Evolutionary conservation across 805 yeast species (phyloP).

Genomic region (Starmerella davenportii): DNA sequence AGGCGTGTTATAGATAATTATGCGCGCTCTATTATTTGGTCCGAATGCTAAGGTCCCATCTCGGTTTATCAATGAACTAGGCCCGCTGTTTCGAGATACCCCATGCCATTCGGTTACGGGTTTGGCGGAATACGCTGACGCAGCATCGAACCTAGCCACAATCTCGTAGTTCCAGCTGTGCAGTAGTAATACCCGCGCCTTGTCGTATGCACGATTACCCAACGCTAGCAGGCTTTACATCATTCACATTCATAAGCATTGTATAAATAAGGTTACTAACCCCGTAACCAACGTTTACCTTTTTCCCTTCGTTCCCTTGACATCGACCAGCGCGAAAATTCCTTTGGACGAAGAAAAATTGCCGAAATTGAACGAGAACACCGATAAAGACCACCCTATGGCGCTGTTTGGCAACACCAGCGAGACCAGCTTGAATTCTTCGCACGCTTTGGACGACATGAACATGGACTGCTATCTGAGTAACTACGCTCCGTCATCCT

Average conservation of each 20-base stretch:
- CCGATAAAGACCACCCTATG: background rate
- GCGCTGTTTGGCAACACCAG: background rate
- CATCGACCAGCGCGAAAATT: too few relatives aligned
- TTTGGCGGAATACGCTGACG: too few relatives aligned
- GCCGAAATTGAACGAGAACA: background rate
- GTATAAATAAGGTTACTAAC: background rate
- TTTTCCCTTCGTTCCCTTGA: background rate
- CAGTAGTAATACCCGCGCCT: background rate
- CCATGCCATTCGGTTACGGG: too few relatives aligned
- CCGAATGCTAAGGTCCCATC: too few relatives aligned
- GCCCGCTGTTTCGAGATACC: too few relatives aligned
- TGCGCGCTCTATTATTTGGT: too few relatives aligned
- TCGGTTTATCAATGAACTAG: too few relatives aligned
- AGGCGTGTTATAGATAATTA: too few relatives aligned
- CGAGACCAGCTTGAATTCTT: background rate
- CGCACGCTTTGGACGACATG: background rate
- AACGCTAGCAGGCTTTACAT: background rate
- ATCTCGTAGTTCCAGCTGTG: too few relatives aligned
- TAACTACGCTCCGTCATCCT: background rate
- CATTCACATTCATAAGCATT: background rate
- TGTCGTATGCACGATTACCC: conserved; percentile 1
- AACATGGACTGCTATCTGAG: background rate
- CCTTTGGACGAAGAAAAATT: background rate
- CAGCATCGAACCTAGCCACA: too few relatives aligned
- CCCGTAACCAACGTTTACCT: background rate